Base-by-base conservation (phyloP, 805 yeast species). In the Nematodospora valgi region DNA sequence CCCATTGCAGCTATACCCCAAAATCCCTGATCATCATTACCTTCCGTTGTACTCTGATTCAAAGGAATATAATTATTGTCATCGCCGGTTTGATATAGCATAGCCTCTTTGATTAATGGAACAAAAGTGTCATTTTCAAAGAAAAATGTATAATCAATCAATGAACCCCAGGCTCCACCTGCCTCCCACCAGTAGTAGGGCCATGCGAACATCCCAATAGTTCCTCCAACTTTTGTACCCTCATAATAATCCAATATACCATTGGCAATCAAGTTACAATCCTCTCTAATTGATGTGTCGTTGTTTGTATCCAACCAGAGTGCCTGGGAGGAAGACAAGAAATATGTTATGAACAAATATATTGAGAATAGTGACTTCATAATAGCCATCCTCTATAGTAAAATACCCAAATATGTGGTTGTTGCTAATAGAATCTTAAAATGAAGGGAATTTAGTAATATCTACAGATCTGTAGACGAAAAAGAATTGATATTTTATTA, bases 141-240 rank as follows among this genome's bases (percentile, higher is more conserved):
- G 54, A 70, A 81, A 46, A 56, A 79, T 64, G 86, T 72, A 59
- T 84, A 82, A 56, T 88, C 96, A 28, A 91, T 53, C 72, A 91
- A 65, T 13, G 84, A 70, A 6, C 96, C 95, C 86, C 88, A 87
- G 2, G 91, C 96, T 41, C 89, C 95, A 46, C 98, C 98, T 7
- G 97, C 95, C 64, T 88, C 87, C 97, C 97, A 89, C 98, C 98
- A 91, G 70, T 91, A 91, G 70, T 91, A 89, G 0, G 98, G 98
- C 52, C 70, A 64, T 9, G 80, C 67, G 58, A 93, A 89, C 88
- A 84, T 80, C 27, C 98, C 98, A 18, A 85, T 68, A 4, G 88
- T 74, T 6, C 89, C 83, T 23, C 96, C 97, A 27, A 69, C 57
- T 23, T 70, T 56, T 43, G 56, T 50, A 25, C 94, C 91, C 11